These are phyloP conservation scores for Stachybotrys chlorohalonatus DNA, from an alignment of 2,329 filamentous ascomycete genomes.

Conservation along the genomic window DNA sequence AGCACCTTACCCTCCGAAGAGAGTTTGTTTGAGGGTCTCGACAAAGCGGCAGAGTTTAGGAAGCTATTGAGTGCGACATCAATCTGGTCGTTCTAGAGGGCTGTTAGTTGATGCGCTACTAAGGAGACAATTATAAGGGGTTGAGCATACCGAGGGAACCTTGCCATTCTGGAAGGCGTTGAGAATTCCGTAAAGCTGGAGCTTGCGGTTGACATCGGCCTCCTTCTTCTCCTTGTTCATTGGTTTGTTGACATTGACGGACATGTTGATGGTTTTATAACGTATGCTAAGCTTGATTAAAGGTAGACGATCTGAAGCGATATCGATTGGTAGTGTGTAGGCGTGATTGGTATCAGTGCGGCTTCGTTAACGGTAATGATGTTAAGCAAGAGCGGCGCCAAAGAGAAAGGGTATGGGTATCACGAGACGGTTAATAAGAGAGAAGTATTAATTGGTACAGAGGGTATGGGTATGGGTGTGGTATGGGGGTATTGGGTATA, in stretches of 20 bases:
- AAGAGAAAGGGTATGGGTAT: conserved; percentile 16
- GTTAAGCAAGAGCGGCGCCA: conserved; percentile 2
- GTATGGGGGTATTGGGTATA: conserved; percentile 11
- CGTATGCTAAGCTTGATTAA: no score
- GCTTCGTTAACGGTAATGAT: not conserved
- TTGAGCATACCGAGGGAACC: conserved; percentile 65
- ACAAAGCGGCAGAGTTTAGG: conserved; percentile 60
- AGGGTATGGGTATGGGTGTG: conserved; percentile 4
- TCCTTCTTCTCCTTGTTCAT: conserved; percentile 70
- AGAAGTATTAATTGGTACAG: conserved; percentile 9
- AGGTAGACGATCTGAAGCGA: not conserved
- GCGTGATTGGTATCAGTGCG: not conserved
- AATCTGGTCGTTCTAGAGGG: conserved; percentile 76
- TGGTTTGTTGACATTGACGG: conserved; percentile 58
- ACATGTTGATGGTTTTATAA: conserved; percentile 17
- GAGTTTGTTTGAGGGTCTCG: conserved; percentile 64
- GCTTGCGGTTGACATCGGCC: conserved; percentile 82
- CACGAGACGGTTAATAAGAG: conserved; percentile 10
- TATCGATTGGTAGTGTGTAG: no score
- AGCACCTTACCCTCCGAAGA: conserved; percentile 76
- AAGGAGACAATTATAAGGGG: no score
- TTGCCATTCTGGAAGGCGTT: conserved; percentile 81
- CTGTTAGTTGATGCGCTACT: not conserved
- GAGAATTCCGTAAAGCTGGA: conserved; percentile 89
- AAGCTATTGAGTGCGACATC: conserved; percentile 90